A percentile compares a stretch with the other conserved stretches of the same genome.
Evolutionary conservation across 192 early-diverging fungal genomes (phyloP).

Genomic region (Cladochytrium replicatum): DNA sequence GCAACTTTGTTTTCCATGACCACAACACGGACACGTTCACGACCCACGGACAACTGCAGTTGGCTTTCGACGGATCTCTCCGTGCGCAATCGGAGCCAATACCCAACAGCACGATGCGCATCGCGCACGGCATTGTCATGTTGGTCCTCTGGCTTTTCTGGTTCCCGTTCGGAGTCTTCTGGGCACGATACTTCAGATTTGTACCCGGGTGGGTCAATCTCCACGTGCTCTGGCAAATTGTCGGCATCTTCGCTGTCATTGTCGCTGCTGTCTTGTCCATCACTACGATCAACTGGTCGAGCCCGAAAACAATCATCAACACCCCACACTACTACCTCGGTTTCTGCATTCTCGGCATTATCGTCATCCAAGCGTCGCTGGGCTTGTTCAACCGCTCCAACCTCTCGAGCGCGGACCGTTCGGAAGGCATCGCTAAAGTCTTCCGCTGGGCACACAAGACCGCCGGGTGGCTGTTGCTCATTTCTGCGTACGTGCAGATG

Average conservation of each 20-base stretch:
- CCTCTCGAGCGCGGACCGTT: conserved; percentile 13
- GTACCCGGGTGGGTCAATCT: conserved; percentile 20
- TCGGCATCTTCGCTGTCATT: conserved; percentile 12
- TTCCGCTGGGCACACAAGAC: conserved; percentile 19
- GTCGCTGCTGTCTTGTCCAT: conserved; percentile 13
- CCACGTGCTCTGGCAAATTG: conserved; percentile 17
- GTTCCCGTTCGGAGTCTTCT: conserved; percentile 25
- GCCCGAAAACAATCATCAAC: conserved; percentile 6
- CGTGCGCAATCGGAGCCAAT: not conserved
- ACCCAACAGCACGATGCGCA: conserved; percentile 10
- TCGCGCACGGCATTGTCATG: conserved; percentile 33
- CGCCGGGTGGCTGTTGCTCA: conserved; percentile 12
- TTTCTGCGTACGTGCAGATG: conserved; percentile 17
- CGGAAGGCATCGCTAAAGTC: conserved; percentile 3
- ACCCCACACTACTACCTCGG: conserved; percentile 28
- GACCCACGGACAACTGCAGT: conserved; percentile 9
- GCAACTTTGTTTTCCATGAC: conserved; percentile 18
- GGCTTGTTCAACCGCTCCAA: conserved; percentile 21
- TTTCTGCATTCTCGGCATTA: conserved; percentile 12
- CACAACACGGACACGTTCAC: conserved; percentile 8
- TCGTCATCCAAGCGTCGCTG: conserved; percentile 22
- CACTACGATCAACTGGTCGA: conserved; percentile 9
- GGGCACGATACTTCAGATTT: conserved; percentile 25
- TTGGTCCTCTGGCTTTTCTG: conserved; percentile 25
- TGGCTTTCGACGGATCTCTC: conserved; percentile 3